Evolutionary conservation across 192 early-diverging fungal genomes (phyloP), one percentile per base, ranked within the genome.

Genomic region (Phlyctochytrium planicorne): DNA sequence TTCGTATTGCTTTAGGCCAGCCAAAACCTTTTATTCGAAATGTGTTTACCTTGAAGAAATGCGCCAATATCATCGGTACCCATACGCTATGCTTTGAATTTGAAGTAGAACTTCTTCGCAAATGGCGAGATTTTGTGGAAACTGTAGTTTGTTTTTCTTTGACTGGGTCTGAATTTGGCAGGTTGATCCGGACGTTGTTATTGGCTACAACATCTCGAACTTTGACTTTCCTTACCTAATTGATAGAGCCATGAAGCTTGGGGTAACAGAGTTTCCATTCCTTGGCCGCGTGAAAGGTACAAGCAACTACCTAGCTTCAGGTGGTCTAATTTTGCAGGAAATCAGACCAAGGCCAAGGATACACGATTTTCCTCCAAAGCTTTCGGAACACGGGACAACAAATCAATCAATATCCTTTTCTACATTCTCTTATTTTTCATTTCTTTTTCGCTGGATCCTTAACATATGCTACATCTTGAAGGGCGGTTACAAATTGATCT

Each of bases 211-310:
- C 79, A 96, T 92, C 29, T 87, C 88, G 78, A 94, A 95, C 66
- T 98, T 98, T 75, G 97, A 98, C 82, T 92, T 96, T 34, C 94
- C 95, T 1, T 98, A 98, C 72, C 78, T 98, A 37, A 65, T 98
- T 40, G 97, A 98, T 30, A 84, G 95, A 14, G 94, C 96, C 2
- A 84, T 78, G 25, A 84, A 88, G 33, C 83, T 98, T 12, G 82
- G 84, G 20, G 90, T 91, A 0, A 60, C 79, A 29, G 75, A 83
- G 27, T 98, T 97, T 70, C 89, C 94, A 16, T 97, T 84, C 63
- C 71, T 98, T 29, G 92, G 95, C 2, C 87, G 96, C 47, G 77
- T 96, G 10, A 85, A 60, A 66, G 64, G 68, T 71, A 27, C 17
- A n/a, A 33, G 23, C 64, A 2, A 33, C 34, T 62, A 23, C 20